Conservation (phyloP, 2,329 filamentous ascomycete species). For the Sphaerulina musiva region DNA sequence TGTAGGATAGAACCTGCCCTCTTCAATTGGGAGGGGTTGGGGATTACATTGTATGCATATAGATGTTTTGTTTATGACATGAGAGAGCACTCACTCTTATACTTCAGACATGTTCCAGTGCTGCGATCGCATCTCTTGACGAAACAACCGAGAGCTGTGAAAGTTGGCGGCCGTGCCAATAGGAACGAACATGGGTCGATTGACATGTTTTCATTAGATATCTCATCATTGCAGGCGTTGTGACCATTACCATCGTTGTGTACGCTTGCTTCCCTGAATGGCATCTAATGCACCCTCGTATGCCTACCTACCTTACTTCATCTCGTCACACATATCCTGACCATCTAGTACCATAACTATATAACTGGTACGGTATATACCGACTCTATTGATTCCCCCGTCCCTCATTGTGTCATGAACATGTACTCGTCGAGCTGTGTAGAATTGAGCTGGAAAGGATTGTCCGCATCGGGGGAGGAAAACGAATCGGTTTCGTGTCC, state of each 20-base stretch:
- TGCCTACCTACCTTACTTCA: background rate
- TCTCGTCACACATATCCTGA: no score
- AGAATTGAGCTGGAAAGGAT: slow-evolving; percentile 20
- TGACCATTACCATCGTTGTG: background rate
- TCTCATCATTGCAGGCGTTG: no score
- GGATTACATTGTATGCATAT: background rate
- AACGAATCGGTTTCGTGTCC: slow-evolving; percentile 16
- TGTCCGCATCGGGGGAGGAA: slow-evolving; percentile 16
- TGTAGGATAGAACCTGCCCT: background rate
- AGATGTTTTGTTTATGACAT: background rate
- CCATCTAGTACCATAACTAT: no score
- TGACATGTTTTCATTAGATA: no score
- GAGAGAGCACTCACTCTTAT: background rate
- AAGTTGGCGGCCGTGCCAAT: no score
- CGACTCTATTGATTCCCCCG: no score
- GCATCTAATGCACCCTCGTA: background rate
- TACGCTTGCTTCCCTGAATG: background rate
- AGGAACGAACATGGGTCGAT: no score
- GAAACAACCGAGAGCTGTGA: no score
- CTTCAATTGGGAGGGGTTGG: background rate
- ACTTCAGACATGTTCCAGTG: background rate
- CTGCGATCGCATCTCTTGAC: no score
- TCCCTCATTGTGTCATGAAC: slow-evolving; percentile 17
- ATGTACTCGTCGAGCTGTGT: slow-evolving; percentile 19
- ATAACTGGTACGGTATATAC: no score